Evolutionary conservation across 2,329 filamentous ascomycete species (phyloP).

Genomic region (Aspergillus sp.): DNA sequence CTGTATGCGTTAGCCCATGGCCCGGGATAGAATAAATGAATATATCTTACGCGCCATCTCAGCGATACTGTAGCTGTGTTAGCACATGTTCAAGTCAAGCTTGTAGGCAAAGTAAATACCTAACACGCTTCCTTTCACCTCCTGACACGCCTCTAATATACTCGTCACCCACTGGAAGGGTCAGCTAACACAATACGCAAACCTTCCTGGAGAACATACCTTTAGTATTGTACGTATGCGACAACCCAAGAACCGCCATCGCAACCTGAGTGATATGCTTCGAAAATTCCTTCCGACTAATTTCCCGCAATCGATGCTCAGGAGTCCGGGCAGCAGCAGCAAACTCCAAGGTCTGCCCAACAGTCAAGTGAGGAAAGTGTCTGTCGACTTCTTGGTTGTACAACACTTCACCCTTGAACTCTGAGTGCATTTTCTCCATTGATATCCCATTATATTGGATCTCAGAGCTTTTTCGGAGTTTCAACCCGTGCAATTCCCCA

Average conservation of each 20-base stretch:
- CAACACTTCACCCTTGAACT: conserved; percentile 36
- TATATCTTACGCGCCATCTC: conserved; percentile 29
- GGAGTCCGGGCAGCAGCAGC: conserved; percentile 49
- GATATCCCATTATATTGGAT: conserved; percentile 69
- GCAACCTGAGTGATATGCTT: conserved; percentile 34
- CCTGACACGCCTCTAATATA: conserved; percentile 57
- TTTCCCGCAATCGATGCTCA: conserved; percentile 31
- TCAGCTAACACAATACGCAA: background rate
- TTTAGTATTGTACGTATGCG: conserved; percentile 42
- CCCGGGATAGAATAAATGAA: background rate
- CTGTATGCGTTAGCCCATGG: conserved; percentile 4
- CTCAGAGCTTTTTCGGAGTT: conserved; percentile 60
- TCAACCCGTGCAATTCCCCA: conserved; percentile 74
- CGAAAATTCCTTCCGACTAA: conserved; percentile 39
- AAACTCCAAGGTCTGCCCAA: conserved; percentile 52
- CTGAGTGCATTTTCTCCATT: conserved; percentile 66
- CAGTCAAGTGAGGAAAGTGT: conserved; percentile 53
- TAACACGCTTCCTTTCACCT: conserved; percentile 56
- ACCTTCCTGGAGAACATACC: conserved; percentile 10
- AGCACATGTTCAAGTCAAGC: no score
- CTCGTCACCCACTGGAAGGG: conserved; percentile 41
- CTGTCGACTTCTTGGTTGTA: conserved; percentile 39
- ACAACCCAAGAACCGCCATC: conserved; percentile 37
- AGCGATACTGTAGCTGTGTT: conserved; percentile 21
- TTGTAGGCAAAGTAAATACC: conserved; percentile 24